Conservation (phyloP, 2,329 filamentous ascomycete genomes). For the Colletotrichum australisinense region DNA sequence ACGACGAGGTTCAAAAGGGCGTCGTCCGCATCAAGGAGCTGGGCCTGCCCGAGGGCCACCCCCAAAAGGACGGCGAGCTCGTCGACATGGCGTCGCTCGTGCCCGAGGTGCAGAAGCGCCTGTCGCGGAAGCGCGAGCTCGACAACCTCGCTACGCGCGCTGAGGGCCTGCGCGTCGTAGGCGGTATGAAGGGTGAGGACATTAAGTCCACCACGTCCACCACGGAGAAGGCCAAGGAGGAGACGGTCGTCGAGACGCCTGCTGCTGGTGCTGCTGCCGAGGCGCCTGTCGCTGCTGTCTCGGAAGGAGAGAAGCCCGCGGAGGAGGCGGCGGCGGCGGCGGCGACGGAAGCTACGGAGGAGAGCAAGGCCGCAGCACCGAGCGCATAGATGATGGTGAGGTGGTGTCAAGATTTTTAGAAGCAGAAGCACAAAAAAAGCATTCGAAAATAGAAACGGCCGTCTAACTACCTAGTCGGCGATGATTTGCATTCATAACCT, state of each 20-base stretch:
- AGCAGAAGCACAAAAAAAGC: conserved; percentile 6
- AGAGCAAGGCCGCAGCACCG: conserved; percentile 33
- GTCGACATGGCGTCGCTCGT: conserved; percentile 74
- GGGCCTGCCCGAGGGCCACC: conserved; percentile 81
- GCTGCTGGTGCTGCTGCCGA: conserved; percentile 16
- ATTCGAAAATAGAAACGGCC: background rate
- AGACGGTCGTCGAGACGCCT: conserved; percentile 25
- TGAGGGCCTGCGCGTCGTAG: conserved; percentile 58
- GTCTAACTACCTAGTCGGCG: background rate
- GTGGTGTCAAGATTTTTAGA: conserved; percentile 1
- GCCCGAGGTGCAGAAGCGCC: conserved; percentile 66
- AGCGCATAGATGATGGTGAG: conserved; percentile 11
- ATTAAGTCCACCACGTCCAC: conserved; percentile 39
- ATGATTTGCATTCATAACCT: background rate
- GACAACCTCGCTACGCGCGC: conserved; percentile 56
- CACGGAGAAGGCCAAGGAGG: conserved; percentile 18
- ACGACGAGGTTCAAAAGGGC: conserved; percentile 86
- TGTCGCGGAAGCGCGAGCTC: conserved; percentile 55
- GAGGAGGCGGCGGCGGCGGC: conserved; percentile 1
- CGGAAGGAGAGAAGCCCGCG: conserved; percentile 18
- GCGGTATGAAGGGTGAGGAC: conserved; percentile 57
- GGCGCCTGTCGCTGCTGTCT: conserved; percentile 10
- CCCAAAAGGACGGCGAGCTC: conserved; percentile 88
- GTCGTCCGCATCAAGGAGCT: conserved; percentile 88
- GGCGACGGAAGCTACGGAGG: conserved; percentile 10